phyloP scores from a whole-genome alignment of 2,329 filamentous ascomycete genomes.

The Colletotrichum euphorbiae region DNA sequence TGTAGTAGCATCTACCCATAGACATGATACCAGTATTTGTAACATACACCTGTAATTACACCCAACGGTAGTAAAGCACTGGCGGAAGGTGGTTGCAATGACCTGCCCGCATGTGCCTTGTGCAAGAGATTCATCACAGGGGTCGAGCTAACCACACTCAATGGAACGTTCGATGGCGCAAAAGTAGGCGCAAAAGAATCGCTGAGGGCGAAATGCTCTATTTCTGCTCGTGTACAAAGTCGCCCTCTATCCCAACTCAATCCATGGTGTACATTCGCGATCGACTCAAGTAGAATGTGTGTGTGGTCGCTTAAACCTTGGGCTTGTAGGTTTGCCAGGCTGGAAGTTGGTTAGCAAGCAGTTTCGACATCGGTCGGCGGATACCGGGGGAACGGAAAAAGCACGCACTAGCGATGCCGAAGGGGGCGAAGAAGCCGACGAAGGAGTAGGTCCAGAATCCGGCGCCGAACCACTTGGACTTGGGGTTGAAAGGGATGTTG shows the following conservation, averaged over 20 bases:
- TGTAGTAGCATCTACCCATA: conserved; percentile 18
- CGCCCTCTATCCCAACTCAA: conserved; percentile 42
- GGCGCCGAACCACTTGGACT: conserved; percentile 84
- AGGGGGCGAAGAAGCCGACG: conserved; percentile 69
- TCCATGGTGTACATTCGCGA: conserved; percentile 38
- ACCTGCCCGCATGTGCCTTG: no score
- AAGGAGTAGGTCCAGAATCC: conserved; percentile 82
- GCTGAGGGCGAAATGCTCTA: conserved; percentile 46
- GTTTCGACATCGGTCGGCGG: background rate
- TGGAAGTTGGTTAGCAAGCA: conserved; percentile 47
- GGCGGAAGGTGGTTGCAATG: background rate
- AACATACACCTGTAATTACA: background rate
- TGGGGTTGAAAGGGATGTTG: conserved; percentile 97
- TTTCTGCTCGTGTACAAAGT: conserved; percentile 49
- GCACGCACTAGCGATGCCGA: conserved; percentile 71
- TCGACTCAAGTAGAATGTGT: conserved; percentile 33
- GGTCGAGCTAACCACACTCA: no score
- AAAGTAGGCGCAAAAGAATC: background rate
- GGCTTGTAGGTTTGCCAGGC: conserved; percentile 65
- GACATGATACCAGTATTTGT: conserved; percentile 39
- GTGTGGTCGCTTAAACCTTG: conserved; percentile 50
- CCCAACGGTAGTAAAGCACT: background rate
- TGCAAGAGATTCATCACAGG: no score
- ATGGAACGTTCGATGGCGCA: background rate
- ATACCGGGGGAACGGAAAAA: conserved; percentile 38